phyloP scores from a whole-genome alignment of 148 eudicot genomes.

The Rhododendron ferrugineum region DNA sequence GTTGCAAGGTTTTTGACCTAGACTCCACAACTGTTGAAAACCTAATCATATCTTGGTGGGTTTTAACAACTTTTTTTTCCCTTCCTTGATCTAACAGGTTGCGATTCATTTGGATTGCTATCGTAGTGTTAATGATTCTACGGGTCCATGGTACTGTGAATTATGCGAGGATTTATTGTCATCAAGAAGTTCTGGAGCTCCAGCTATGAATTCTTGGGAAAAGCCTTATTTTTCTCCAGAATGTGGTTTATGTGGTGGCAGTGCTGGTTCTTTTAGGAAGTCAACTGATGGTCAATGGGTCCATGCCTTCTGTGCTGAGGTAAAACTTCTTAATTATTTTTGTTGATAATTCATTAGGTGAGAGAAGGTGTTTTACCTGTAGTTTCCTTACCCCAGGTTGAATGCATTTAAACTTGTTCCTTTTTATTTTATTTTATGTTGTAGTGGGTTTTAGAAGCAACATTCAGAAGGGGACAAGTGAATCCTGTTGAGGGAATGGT shows the following conservation, averaged over 20 bases:
- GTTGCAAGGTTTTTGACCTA: slow-evolving; percentile 68
- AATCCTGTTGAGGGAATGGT: slow-evolving; percentile 76
- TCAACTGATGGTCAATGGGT: slow-evolving; percentile 82
- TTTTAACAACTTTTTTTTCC: background rate
- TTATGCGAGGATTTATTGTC: slow-evolving; percentile 62
- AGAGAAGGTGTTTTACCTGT: background rate
- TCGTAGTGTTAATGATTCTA: slow-evolving; percentile 64
- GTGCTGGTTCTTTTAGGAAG: slow-evolving; percentile 88
- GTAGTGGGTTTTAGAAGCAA: slow-evolving; percentile 91
- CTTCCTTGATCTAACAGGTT: slow-evolving; percentile 45
- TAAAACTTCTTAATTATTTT: slow-evolving; percentile 24
- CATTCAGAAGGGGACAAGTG: slow-evolving; percentile 83
- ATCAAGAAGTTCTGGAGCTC: slow-evolving; percentile 39
- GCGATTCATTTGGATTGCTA: slow-evolving; percentile 90
- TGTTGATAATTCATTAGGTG: background rate
- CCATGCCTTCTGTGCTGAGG: slow-evolving; percentile 98
- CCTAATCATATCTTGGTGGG: background rate
- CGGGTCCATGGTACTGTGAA: slow-evolving; percentile 97
- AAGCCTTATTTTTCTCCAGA: slow-evolving; percentile 48
- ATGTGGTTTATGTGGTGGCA: slow-evolving; percentile 83
- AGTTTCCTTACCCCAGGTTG: background rate
- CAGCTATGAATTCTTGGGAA: slow-evolving; percentile 33
- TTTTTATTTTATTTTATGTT: slow-evolving; percentile 4
- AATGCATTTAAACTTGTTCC: slow-evolving; percentile 14
- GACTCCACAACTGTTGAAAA: background rate